Evolutionary conservation across 805 yeast species (phyloP).

Genomic region (Metschnikowia drakensbergensis): DNA sequence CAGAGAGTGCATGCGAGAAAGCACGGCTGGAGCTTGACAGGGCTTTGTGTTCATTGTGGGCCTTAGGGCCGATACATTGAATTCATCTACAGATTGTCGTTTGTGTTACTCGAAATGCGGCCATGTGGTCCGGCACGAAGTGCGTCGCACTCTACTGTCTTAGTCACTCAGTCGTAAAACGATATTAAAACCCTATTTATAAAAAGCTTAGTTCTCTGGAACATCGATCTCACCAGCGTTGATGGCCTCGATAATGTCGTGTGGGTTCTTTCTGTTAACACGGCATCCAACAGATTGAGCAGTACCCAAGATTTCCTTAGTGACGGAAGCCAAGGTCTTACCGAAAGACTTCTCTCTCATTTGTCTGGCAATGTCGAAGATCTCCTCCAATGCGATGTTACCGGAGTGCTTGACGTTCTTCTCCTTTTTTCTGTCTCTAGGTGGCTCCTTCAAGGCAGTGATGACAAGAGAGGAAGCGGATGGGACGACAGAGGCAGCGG

Average conservation of each 20-base stretch:
- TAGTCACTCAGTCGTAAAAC: conserved; percentile 23
- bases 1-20: neutral
- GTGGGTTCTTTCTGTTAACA: conserved; percentile 99
- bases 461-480: conserved; percentile 98
- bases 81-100: too few species aligned
- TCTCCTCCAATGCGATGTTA: conserved; percentile 95
- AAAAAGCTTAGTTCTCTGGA: conserved; percentile 64
- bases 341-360: conserved; percentile 98
- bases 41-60: too few species aligned
- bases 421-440: conserved; percentile 99
- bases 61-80: too few species aligned
- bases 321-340: conserved; percentile 92
- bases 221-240: conserved; percentile 97
- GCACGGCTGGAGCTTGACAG: neutral
- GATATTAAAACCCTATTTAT: conserved; percentile 36
- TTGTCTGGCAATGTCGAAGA: conserved; percentile 94
- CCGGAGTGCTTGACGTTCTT: conserved; percentile 99
- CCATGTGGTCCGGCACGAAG: neutral
- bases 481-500: conserved; percentile 97
- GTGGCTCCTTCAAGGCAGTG: conserved; percentile 99
- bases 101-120: too few species aligned
- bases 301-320: conserved; percentile 99
- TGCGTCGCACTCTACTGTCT: neutral
- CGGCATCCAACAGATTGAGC: conserved; percentile 99
- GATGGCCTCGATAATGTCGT: conserved; percentile 97